A percentile compares a stretch with the other conserved stretches of the same genome.
These are phyloP conservation scores for Ceratocystis variospora DNA, from an alignment of 2,329 filamentous ascomycete genomes.

Conservation along the genomic window DNA sequence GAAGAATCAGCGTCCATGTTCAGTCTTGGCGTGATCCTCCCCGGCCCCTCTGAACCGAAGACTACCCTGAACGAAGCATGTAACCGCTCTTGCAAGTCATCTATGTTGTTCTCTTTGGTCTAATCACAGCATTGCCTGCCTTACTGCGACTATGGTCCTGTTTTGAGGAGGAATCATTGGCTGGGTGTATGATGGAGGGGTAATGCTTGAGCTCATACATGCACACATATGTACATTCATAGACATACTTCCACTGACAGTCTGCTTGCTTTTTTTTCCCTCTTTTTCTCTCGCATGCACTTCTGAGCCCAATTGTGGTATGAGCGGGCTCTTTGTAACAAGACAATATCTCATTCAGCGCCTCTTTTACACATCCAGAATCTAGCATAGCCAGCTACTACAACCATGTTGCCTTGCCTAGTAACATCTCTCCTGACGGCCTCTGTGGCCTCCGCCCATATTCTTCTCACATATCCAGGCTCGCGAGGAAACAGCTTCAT, in stretches of 20 bases:
- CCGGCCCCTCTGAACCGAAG: background rate
- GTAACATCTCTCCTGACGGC: slow-evolving; percentile 13
- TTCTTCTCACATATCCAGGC: slow-evolving; percentile 50
- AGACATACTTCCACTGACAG: background rate
- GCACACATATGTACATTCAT: background rate
- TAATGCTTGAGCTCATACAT: background rate
- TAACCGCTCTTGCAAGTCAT: background rate
- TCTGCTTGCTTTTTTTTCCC: background rate
- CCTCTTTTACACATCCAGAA: background rate
- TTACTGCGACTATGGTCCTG: background rate
- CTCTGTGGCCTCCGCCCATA: slow-evolving; percentile 30
- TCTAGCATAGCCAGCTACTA: background rate
- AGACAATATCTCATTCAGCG: background rate
- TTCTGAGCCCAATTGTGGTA: background rate
- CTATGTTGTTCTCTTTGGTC: background rate
- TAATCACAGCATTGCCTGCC: background rate
- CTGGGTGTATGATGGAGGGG: background rate
- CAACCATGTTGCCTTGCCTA: background rate
- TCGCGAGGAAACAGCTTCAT: slow-evolving; percentile 53
- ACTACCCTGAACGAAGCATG: background rate
- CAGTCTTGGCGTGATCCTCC: slow-evolving; percentile 3
- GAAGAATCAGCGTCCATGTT: background rate
- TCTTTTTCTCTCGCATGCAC: background rate
- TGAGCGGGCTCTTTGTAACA: background rate
- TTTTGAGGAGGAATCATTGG: background rate